A percentile compares a stretch with the other conserved stretches of the same genome.
Conservation (phyloP, 495 filamentous ascomycete species). For the Evernia prunastri region DNA sequence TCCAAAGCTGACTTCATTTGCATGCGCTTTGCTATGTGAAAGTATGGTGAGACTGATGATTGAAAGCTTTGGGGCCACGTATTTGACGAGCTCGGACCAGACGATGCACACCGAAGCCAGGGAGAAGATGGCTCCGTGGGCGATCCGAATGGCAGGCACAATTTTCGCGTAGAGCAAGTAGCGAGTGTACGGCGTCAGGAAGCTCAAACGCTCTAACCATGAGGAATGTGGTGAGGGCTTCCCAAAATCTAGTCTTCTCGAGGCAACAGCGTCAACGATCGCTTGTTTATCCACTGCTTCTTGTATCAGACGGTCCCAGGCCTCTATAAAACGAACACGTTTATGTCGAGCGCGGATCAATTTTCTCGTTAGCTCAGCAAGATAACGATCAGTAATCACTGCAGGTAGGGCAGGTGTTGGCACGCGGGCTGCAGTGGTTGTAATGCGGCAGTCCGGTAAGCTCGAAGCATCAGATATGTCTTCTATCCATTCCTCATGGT, state of each 20-base stretch:
- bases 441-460: constrained; percentile 55
- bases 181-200: constrained; percentile 81
- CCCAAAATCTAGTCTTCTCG: constrained; percentile 71
- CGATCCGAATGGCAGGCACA: constrained; percentile 56
- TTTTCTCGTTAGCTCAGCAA: constrained; percentile 80
- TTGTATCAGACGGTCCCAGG: constrained; percentile 75
- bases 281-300: constrained; percentile 68
- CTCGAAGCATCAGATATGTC: constrained; percentile 71
- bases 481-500: constrained; percentile 93
- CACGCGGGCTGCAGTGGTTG: constrained; percentile 38
- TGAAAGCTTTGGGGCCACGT: constrained; percentile 65
- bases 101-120: constrained; percentile 75
- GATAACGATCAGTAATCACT: constrained; percentile 86
- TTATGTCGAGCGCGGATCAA: constrained; percentile 75
- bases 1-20: constrained; percentile 70
- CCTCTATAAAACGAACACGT: constrained; percentile 70
- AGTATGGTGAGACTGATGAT: constrained; percentile 80
- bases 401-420: constrained; percentile 50
- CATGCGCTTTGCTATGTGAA: constrained; percentile 59
- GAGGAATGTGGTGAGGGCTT: constrained; percentile 49
- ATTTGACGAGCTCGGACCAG: constrained; percentile 87
- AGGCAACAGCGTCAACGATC: constrained; percentile 75
- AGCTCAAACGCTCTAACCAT: constrained; percentile 44
- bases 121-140: constrained; percentile 57
- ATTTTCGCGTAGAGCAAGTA: constrained; percentile 67